Percentiles rank a stretch among this genome's conserved stretches.
Evolutionary conservation across 129 eudicot genomes (phyloP).

Genomic region (Flaveria robusta): DNA sequence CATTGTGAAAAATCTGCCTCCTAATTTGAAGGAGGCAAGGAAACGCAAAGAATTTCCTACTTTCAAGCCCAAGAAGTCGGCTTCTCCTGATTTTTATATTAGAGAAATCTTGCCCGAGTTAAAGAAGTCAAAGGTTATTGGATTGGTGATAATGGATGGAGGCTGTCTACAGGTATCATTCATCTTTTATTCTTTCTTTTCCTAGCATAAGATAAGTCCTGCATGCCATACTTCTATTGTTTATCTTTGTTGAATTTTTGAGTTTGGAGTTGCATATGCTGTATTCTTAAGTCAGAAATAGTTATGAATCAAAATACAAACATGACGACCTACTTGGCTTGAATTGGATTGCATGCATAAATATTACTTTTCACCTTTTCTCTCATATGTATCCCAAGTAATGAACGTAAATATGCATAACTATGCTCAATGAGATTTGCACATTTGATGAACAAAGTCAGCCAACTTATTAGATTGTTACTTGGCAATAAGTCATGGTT

Average conservation of each 20-base stretch:
- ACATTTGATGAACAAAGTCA: conserved; percentile 4
- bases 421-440: conserved; percentile 16
- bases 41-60: conserved; percentile 61
- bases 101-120: conserved; percentile 68
- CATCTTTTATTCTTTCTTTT: conserved; percentile 2
- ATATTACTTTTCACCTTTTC: conserved; percentile 11
- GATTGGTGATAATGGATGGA: conserved; percentile 75
- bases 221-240: conserved; percentile 16
- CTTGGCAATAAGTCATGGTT: conserved; percentile 13
- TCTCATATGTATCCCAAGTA: conserved; percentile 1
- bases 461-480: conserved; percentile 10
- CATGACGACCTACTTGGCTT: background rate
- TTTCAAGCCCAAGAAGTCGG: conserved; percentile 67
- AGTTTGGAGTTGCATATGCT: background rate
- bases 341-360: conserved; percentile 13
- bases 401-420: conserved; percentile 11
- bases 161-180: conserved; percentile 82
- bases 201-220: conserved; percentile 15
- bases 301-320: conserved; percentile 16
- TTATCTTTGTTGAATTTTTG: background rate
- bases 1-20: conserved; percentile 69
- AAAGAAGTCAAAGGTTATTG: conserved; percentile 72
- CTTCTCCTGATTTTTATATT: conserved; percentile 70
- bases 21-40: conserved; percentile 58
- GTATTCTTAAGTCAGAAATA: conserved; percentile 3